These are phyloP conservation scores for Saccharomyces pastorianus DNA, from an alignment of 1,139 yeast genomes.

Conservation along the genomic window DNA sequence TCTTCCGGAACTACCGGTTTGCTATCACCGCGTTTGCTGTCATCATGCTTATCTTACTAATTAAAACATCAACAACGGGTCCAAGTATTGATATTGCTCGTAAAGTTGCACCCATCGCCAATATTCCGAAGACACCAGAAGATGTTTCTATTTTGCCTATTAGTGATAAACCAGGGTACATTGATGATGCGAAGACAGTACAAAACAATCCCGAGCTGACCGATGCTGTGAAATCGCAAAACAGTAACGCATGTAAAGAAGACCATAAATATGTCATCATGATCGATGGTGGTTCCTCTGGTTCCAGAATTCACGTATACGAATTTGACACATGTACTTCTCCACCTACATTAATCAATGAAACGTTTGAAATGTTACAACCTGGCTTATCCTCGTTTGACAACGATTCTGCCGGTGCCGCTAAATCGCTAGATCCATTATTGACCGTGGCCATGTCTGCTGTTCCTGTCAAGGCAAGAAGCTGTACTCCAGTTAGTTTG, in stretches of 20 bases:
- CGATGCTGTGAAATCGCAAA: slow-evolving; percentile 20
- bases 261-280: slow-evolving; percentile 61
- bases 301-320: slow-evolving; percentile 91
- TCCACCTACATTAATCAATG: slow-evolving; percentile 72
- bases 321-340: slow-evolving; percentile 77
- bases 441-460: slow-evolving; percentile 61
- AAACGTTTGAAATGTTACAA: slow-evolving; percentile 77
- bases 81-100: slow-evolving; percentile 10
- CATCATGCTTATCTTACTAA: slow-evolving; percentile 28
- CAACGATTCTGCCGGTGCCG: slow-evolving; percentile 76
- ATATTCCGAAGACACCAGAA: slow-evolving; percentile 16
- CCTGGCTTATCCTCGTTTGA: slow-evolving; percentile 90
- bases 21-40: slow-evolving; percentile 29
- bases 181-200: slow-evolving; percentile 17
- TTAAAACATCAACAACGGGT: slow-evolving; percentile 23
- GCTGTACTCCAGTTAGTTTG: slow-evolving; percentile 88
- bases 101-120: slow-evolving; percentile 15
- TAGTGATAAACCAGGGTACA: slow-evolving; percentile 21
- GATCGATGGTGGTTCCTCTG: slow-evolving; percentile 97
- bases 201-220: slow-evolving; percentile 20
- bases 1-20: slow-evolving; percentile 29
- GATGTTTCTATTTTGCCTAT: slow-evolving; percentile 19
- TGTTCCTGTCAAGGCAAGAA: slow-evolving; percentile 64
- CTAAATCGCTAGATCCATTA: slow-evolving; percentile 74
- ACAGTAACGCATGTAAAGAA: slow-evolving; percentile 25